phyloP scores from a whole-genome alignment of 176 grass and related monocot genomes.

The Pharus latifolius region DNA sequence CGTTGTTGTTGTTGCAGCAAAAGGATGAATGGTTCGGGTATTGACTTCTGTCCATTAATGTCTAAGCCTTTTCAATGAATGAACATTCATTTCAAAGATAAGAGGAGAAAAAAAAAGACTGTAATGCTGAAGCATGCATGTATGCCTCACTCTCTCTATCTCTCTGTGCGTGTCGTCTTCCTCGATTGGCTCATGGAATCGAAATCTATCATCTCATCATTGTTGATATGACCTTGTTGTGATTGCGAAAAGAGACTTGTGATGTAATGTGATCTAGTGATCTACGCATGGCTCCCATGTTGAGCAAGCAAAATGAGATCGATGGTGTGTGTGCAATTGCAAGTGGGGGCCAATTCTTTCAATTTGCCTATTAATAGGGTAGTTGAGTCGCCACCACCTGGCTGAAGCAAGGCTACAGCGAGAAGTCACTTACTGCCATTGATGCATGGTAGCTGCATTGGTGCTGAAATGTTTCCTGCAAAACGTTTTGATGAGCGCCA shows the following conservation, averaged over 20 bases:
- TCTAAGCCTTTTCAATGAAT: constrained; percentile 8
- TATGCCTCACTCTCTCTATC: not conserved
- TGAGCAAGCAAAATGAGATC: not conserved
- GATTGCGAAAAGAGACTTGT: not conserved
- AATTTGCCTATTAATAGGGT: constrained; percentile 13
- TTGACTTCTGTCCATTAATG: constrained; percentile 29
- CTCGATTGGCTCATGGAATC: not conserved
- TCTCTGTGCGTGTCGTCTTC: no score
- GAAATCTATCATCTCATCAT: no score
- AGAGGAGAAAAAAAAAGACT: not conserved
- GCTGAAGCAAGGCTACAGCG: not conserved
- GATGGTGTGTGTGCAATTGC: not conserved
- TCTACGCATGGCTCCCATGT: no score
- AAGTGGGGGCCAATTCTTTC: constrained; percentile 4
- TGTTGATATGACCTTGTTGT: not conserved
- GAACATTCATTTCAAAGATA: not conserved
- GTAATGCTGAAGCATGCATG: not conserved
- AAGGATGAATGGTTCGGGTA: constrained; percentile 41
- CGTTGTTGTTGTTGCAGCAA: not conserved
- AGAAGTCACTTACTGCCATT: not conserved
- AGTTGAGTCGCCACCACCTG: not conserved
- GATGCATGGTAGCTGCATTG: not conserved
- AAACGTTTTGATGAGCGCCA: not conserved
- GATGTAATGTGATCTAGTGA: no score
- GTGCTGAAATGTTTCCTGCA: not conserved